Conservation (phyloP, 768 basidiomycete genomes). For the Daedaleopsis nitida region DNA sequence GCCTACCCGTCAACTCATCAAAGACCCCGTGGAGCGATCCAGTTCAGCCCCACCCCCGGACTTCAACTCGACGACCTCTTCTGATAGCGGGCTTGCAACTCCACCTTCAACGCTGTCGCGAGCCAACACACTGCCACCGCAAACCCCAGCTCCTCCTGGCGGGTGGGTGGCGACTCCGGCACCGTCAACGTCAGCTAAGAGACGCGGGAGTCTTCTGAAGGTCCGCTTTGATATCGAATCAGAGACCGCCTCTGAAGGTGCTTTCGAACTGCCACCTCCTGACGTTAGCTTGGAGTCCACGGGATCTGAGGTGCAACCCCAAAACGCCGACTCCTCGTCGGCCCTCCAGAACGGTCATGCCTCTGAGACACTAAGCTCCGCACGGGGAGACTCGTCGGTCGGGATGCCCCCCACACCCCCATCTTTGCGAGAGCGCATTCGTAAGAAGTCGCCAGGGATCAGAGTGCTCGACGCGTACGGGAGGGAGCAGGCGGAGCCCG, state of each 20-base stretch:
- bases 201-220: conserved; percentile 59
- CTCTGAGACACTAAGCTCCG: conserved; percentile 1
- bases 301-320: background rate
- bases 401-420: conserved; percentile 30
- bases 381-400: conserved; percentile 6
- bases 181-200: conserved; percentile 29
- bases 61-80: background rate
- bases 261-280: conserved; percentile 12
- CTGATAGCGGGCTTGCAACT: conserved; percentile 15
- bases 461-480: conserved; percentile 77
- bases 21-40: conserved; percentile 15
- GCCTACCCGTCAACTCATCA: conserved; percentile 24
- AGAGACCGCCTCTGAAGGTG: conserved; percentile 31
- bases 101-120: conserved; percentile 46
- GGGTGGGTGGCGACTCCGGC: conserved; percentile 48
- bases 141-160: conserved; percentile 71
- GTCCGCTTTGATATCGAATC: conserved; percentile 68
- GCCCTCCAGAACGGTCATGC: conserved; percentile 4
- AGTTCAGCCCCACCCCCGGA: conserved; percentile 21
- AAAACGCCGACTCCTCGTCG: background rate
- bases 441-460: conserved; percentile 51
- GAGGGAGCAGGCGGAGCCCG: conserved; percentile 36
- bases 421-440: conserved; percentile 33
- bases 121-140: conserved; percentile 45
- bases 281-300: conserved; percentile 12